Conservation (phyloP, 495 filamentous ascomycete genomes). For the Neurospora discreta region DNA sequence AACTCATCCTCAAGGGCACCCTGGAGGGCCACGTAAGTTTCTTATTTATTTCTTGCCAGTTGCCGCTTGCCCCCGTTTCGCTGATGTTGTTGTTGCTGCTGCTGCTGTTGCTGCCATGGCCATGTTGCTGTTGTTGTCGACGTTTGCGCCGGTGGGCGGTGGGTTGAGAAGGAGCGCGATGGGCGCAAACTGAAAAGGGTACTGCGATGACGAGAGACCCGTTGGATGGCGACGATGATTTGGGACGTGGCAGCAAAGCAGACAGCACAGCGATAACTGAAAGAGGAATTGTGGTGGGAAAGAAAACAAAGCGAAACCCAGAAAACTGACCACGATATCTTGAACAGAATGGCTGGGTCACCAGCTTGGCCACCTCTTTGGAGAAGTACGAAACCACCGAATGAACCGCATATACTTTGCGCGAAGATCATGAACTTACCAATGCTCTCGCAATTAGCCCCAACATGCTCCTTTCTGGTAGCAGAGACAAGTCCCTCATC, state of each 20-base stretch:
- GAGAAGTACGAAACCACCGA: conserved; percentile 67
- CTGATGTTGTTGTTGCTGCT: conserved; percentile 9
- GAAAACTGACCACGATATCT: conserved; percentile 6
- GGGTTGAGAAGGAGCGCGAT: background rate
- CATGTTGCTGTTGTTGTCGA: background rate
- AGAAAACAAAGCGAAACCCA: background rate
- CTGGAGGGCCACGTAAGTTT: conserved; percentile 81
- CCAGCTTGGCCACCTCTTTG: conserved; percentile 88
- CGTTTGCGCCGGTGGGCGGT: background rate
- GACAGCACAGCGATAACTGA: background rate
- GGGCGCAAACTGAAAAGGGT: background rate
- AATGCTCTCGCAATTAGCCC: conserved; percentile 48
- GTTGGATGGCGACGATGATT: background rate
- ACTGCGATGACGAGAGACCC: background rate
- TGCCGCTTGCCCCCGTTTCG: conserved; percentile 5
- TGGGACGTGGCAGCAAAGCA: background rate
- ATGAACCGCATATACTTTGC: conserved; percentile 3
- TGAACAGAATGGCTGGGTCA: conserved; percentile 56
- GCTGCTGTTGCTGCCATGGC: background rate
- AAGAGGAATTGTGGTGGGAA: background rate
- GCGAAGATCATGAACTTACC: conserved; percentile 17
- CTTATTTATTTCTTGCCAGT: conserved; percentile 6
- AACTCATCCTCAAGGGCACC: conserved; percentile 93
- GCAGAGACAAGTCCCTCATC: conserved; percentile 97
- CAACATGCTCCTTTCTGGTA: conserved; percentile 98